Conservation (phyloP, 257 asterid genomes). For the Striga asiatica region DNA sequence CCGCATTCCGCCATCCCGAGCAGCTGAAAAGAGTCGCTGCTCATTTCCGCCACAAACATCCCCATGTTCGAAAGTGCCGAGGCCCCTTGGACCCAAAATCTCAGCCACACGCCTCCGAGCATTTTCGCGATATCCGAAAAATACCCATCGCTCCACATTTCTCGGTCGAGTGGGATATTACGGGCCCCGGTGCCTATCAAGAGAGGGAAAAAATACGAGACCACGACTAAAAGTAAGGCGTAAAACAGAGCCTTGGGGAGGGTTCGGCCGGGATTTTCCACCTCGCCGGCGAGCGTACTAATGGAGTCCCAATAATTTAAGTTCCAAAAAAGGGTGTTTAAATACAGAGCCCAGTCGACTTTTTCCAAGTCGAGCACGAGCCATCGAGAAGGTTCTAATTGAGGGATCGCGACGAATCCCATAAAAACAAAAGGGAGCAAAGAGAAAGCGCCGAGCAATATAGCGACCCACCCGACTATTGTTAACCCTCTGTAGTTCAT, state of each 20-base stretch:
- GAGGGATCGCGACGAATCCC: conserved; percentile 48
- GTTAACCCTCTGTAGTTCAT: conserved; percentile 53
- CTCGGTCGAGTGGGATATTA: conserved; percentile 36
- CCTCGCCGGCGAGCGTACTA: conserved; percentile 59
- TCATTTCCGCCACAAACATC: conserved; percentile 55
- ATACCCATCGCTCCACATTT: conserved; percentile 42
- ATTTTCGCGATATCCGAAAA: conserved; percentile 38
- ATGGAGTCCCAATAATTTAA: conserved; percentile 52
- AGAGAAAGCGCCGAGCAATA: conserved; percentile 38
- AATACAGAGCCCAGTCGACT: conserved; percentile 42
- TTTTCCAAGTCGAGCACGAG: conserved; percentile 31
- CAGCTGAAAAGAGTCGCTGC: conserved; percentile 57
- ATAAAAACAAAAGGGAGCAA: conserved; percentile 44
- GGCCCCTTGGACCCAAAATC: conserved; percentile 50
- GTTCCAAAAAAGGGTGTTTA: conserved; percentile 50
- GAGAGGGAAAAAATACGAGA: conserved; percentile 44
- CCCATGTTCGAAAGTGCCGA: conserved; percentile 61
- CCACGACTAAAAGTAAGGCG: conserved; percentile 38
- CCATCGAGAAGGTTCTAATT: conserved; percentile 37
- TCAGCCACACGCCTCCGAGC: conserved; percentile 46
- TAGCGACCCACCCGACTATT: conserved; percentile 55
- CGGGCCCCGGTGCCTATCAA: conserved; percentile 40
- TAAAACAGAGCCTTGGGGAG: conserved; percentile 49
- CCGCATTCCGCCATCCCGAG: conserved; percentile 65
- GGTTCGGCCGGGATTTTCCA: conserved; percentile 40